Evolutionary conservation across 2,329 filamentous ascomycete species (phyloP).

Genomic region (Botrytis byssoidea): DNA sequence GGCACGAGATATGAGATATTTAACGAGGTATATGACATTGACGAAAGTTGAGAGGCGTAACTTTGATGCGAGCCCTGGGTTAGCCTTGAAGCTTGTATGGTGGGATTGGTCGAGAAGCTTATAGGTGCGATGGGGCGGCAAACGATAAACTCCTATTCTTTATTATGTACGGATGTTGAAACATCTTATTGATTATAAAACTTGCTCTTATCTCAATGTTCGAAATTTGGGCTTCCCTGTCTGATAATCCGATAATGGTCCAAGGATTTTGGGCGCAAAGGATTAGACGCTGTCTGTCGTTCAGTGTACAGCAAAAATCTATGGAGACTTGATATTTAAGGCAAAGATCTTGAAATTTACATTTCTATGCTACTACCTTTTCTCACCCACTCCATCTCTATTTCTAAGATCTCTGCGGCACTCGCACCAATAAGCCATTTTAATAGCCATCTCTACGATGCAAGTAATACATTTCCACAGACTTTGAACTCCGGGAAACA

Average conservation of each 20-base stretch:
- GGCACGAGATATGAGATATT: neutral
- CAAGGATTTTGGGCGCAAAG: neutral
- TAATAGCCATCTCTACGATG: neutral
- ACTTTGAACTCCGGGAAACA: neutral
- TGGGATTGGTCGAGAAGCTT: neutral
- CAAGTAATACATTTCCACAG: neutral
- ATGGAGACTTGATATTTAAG: neutral
- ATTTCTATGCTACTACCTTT: neutral
- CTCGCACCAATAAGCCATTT: neutral
- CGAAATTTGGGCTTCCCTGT: neutral
- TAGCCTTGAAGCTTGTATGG: neutral
- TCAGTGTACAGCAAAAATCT: neutral
- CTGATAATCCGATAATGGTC: neutral
- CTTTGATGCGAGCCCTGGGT: neutral
- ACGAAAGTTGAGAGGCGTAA: neutral
- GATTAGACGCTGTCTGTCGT: neutral
- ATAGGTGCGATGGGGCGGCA: neutral
- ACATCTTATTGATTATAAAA: neutral
- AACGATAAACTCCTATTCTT: slow-evolving; percentile 12
- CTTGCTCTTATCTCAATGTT: neutral
- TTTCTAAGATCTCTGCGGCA: neutral
- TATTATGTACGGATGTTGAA: neutral
- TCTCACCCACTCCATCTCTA: neutral
- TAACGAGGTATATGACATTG: slow-evolving; percentile 7
- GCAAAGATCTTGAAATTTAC: neutral